A percentile compares a stretch with the other conserved stretches of the same genome.
Conservation (phyloP, 2,329 filamentous ascomycete species). For the Fusarium pininemorale region DNA sequence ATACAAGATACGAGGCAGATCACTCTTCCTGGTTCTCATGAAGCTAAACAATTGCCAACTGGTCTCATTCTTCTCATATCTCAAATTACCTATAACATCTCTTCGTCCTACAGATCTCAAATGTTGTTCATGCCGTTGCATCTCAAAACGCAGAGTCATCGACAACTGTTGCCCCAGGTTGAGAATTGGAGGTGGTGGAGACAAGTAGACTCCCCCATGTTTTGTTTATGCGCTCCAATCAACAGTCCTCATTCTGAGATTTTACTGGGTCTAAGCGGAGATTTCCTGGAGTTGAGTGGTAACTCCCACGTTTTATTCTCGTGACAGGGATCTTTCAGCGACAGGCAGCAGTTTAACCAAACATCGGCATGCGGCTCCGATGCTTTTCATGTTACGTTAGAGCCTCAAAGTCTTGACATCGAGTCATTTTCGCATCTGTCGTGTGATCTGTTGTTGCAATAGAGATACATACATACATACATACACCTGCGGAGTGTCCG, state of each 20-base stretch:
- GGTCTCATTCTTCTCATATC: too few species aligned
- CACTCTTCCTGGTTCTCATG: background rate
- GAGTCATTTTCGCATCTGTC: background rate
- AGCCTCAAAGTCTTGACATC: background rate
- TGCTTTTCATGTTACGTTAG: background rate
- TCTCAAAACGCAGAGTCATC: background rate
- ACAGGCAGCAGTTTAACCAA: background rate
- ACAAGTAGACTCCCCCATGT: background rate
- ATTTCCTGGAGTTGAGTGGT: background rate
- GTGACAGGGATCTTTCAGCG: background rate
- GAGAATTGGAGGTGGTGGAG: background rate
- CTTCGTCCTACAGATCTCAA: background rate
- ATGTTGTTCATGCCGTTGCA: fast-evolving
- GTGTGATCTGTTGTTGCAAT: background rate
- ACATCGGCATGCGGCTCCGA: background rate
- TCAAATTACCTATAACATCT: too few species aligned
- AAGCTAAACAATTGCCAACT: too few species aligned
- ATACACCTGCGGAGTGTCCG: too few species aligned
- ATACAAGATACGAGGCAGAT: background rate
- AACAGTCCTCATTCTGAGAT: fast-evolving
- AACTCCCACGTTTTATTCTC: background rate
- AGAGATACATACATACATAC: fast-evolving
- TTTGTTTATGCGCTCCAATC: slow-evolving; percentile 28
- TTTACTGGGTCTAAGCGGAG: background rate
- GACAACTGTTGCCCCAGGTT: background rate